These are phyloP conservation scores for Pichia sp. DNA, from an alignment of 1,139 yeast genomes.

Conservation along the genomic window DNA sequence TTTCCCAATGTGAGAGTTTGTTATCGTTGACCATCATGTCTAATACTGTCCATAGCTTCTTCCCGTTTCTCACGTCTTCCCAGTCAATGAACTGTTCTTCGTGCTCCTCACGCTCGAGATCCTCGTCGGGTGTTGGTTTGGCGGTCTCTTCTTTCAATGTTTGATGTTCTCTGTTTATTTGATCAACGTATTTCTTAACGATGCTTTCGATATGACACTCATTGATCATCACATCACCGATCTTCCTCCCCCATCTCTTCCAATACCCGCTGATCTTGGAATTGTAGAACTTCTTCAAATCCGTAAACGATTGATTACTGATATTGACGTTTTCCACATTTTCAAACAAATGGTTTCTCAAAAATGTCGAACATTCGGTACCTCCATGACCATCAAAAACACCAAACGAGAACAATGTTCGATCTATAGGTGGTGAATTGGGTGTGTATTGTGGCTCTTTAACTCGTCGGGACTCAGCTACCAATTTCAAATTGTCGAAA, in stretches of 20 bases:
- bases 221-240: constrained; percentile 8
- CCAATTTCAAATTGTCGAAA: constrained; percentile 5
- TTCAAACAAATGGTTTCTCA: constrained; percentile 51
- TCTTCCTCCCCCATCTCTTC: constrained; percentile 65
- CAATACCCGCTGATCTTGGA: constrained; percentile 81
- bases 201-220: constrained; percentile 11
- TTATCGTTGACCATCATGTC: constrained; percentile 17
- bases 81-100: constrained; percentile 9
- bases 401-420: constrained; percentile 57
- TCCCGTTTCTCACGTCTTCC: constrained; percentile 14
- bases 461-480: not conserved
- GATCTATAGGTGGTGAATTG: constrained; percentile 9
- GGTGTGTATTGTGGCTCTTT: constrained; percentile 7
- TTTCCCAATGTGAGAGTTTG: constrained; percentile 26
- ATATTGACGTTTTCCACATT: constrained; percentile 49
- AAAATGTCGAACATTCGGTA: constrained; percentile 61
- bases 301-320: constrained; percentile 33
- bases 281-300: constrained; percentile 50
- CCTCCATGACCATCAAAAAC: constrained; percentile 98
- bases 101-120: constrained; percentile 2
- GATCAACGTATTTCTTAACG: constrained; percentile 6
- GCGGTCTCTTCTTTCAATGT: no score
- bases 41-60: constrained; percentile 23
- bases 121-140: no score
- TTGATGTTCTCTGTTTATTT: constrained; percentile 3